These are phyloP conservation scores for Fusarium stilboides DNA, from an alignment of 2,329 filamentous ascomycete genomes.

Conservation along the genomic window DNA sequence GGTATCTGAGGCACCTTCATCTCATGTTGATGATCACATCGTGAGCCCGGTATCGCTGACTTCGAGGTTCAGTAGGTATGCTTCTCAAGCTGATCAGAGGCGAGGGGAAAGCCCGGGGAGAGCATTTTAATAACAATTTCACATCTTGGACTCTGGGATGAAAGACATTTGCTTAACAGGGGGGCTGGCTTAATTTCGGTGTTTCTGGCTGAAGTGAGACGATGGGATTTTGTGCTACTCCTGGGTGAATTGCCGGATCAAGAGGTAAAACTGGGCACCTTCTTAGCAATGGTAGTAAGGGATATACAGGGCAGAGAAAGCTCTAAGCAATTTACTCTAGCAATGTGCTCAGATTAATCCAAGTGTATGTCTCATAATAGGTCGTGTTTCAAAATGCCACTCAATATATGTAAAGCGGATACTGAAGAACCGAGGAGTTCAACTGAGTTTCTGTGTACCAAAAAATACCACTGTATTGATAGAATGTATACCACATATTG, in stretches of 20 bases:
- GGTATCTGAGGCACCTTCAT: conserved; percentile 9
- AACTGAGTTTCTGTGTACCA: background rate
- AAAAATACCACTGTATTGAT: background rate
- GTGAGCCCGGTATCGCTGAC: conserved; percentile 26
- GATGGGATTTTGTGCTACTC: conserved; percentile 26
- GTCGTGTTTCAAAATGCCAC: background rate
- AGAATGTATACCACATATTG: background rate
- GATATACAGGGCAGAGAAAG: background rate
- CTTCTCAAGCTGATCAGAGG: conserved; percentile 14
- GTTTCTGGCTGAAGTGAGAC: conserved; percentile 22
- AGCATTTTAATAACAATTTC: conserved; percentile 1
- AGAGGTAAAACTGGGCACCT: background rate
- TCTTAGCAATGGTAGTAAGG: no score
- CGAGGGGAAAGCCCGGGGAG: conserved; percentile 1
- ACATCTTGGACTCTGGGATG: background rate
- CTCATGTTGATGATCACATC: background rate
- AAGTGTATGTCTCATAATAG: background rate
- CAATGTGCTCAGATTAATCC: background rate
- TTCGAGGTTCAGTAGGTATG: conserved; percentile 23
- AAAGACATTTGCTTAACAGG: background rate
- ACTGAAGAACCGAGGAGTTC: background rate
- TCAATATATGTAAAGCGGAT: background rate
- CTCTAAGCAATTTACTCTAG: background rate
- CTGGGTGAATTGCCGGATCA: background rate
- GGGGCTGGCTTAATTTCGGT: conserved; percentile 26